Conservation (phyloP, 768 basidiomycete genomes). For the Panellus pusillus region DNA sequence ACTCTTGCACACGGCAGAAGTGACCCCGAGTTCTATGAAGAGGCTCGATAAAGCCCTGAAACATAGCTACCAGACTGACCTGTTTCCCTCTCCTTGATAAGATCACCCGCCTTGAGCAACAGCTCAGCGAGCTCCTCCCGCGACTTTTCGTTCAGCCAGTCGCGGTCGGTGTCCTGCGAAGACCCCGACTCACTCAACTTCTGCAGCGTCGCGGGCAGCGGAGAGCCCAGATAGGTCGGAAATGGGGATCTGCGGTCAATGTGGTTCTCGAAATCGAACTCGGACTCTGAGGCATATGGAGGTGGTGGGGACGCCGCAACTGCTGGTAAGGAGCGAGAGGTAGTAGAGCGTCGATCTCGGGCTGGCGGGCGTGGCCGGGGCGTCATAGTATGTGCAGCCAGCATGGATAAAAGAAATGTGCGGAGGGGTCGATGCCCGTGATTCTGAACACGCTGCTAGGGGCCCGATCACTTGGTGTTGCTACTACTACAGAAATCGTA, state of each 20-base stretch:
- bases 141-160: slow-evolving; percentile 65
- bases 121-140: slow-evolving; percentile 71
- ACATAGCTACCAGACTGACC: slow-evolving; percentile 44
- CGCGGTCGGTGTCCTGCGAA: slow-evolving; percentile 22
- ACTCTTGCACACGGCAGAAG: slow-evolving; percentile 67
- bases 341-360: slow-evolving; percentile 53
- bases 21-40: slow-evolving; percentile 59
- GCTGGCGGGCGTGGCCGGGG: slow-evolving; percentile 75
- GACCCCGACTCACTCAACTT: slow-evolving; percentile 27
- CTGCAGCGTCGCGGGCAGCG: slow-evolving; percentile 27
- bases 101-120: slow-evolving; percentile 67
- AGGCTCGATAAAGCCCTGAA: neutral
- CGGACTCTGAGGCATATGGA: slow-evolving; percentile 47
- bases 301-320: slow-evolving; percentile 34
- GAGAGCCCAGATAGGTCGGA: slow-evolving; percentile 27
- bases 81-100: slow-evolving; percentile 76
- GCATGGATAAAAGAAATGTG: slow-evolving; percentile 26
- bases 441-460: too few relatives aligned
- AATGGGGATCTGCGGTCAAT: slow-evolving; percentile 9
- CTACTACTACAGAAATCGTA: neutral
- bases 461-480: too few relatives aligned
- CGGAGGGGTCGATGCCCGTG: neutral
- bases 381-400: slow-evolving; percentile 43
- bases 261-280: slow-evolving; percentile 19
- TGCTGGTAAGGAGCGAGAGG: slow-evolving; percentile 25